phyloP scores from a whole-genome alignment of 2,329 filamentous ascomycete species.

The Claviceps sp. region DNA sequence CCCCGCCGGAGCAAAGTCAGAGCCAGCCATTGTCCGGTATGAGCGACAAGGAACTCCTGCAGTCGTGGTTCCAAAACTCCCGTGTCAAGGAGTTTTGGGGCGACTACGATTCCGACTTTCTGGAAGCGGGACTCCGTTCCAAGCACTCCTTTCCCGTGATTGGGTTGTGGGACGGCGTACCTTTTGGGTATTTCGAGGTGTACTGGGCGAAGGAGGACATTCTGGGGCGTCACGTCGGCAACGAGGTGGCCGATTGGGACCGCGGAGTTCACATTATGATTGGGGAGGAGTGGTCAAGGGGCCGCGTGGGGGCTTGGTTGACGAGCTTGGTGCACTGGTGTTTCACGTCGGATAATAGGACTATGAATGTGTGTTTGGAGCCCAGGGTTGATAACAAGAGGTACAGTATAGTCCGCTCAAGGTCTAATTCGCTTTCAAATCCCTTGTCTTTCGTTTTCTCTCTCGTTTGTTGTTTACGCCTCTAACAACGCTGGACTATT shows the following conservation, averaged over 20 bases:
- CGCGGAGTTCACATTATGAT: slow-evolving; percentile 79
- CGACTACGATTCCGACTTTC: slow-evolving; percentile 48
- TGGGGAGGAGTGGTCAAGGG: slow-evolving; percentile 84
- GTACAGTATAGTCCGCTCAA: slow-evolving; percentile 39
- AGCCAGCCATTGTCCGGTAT: slow-evolving; percentile 25
- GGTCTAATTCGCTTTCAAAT: background rate
- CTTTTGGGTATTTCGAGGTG: slow-evolving; percentile 94
- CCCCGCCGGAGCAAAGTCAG: slow-evolving; percentile 25
- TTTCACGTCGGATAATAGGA: slow-evolving; percentile 63
- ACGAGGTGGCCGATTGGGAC: slow-evolving; percentile 64
- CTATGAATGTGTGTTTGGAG: slow-evolving; percentile 72
- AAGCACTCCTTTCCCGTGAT: slow-evolving; percentile 81
- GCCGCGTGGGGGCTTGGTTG: slow-evolving; percentile 70
- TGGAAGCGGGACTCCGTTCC: slow-evolving; percentile 49
- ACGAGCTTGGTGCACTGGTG: slow-evolving; percentile 79
- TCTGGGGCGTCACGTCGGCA: slow-evolving; percentile 55
- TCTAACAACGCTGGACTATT: background rate
- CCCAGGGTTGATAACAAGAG: slow-evolving; percentile 82
- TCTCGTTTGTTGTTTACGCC: background rate
- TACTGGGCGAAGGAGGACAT: slow-evolving; percentile 96
- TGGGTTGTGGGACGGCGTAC: slow-evolving; percentile 85
- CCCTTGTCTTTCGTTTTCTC: background rate
- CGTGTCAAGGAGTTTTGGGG: slow-evolving; percentile 84
- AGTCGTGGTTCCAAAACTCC: slow-evolving; percentile 79
- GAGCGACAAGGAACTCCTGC: slow-evolving; percentile 48